These are phyloP conservation scores for Fusarium graminum DNA, from an alignment of 2,329 filamentous ascomycete species.

Conservation along the genomic window DNA sequence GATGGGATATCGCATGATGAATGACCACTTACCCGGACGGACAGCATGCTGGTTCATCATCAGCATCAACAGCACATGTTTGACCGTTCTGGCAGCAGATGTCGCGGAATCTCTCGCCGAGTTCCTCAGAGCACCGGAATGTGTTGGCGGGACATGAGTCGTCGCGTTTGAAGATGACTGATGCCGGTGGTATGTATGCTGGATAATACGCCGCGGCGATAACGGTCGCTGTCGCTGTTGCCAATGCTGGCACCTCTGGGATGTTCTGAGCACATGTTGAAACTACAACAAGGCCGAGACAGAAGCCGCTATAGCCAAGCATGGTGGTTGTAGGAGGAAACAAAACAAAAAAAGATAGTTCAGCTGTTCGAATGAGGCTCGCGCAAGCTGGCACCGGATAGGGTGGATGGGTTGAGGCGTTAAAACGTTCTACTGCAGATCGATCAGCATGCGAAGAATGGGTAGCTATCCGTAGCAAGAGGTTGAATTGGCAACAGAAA, in stretches of 20 bases:
- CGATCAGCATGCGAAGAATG: conserved; percentile 25
- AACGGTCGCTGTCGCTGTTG: conserved; percentile 25
- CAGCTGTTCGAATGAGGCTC: conserved; percentile 13
- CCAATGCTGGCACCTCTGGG: conserved; percentile 36
- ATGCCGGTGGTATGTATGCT: conserved; percentile 40
- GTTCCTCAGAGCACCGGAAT: conserved; percentile 62
- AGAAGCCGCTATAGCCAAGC: conserved; percentile 40
- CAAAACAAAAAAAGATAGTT: conserved; percentile 13
- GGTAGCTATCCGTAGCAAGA: not conserved
- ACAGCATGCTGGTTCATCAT: conserved; percentile 66
- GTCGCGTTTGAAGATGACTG: conserved; percentile 47
- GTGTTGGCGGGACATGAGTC: conserved; percentile 62
- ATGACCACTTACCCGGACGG: conserved; percentile 61
- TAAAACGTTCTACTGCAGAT: conserved; percentile 31
- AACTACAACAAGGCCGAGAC: conserved; percentile 41
- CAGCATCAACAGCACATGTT: conserved; percentile 63
- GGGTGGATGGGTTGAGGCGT: conserved; percentile 11
- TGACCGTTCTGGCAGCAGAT: conserved; percentile 67
- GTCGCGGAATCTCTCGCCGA: conserved; percentile 61
- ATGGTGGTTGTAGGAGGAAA: conserved; percentile 33
- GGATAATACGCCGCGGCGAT: conserved; percentile 25
- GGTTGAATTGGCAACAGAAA: conserved; percentile 14
- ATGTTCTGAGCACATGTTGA: conserved; percentile 38
- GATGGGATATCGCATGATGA: not conserved
- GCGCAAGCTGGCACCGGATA: conserved; percentile 5